These are phyloP conservation scores for Filobasidium floriforme DNA, from an alignment of 768 basidiomycete species.

Conservation along the genomic window DNA sequence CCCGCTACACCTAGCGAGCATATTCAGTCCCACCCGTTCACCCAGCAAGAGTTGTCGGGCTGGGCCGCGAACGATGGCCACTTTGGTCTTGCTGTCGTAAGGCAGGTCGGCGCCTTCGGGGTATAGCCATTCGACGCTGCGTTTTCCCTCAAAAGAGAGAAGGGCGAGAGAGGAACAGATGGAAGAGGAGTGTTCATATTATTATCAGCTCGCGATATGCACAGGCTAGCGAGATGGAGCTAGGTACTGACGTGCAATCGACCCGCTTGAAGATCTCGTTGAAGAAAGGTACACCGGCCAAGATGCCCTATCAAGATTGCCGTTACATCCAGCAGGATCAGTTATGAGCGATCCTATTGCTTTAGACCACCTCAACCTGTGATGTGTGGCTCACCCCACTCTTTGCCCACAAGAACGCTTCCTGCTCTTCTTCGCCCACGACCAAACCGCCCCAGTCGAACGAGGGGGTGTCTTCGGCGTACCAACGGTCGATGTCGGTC, in stretches of 20 bases:
- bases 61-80: conserved; percentile 85
- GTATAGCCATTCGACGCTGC: conserved; percentile 88
- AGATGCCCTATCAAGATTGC: conserved; percentile 56
- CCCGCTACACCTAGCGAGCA: conserved; percentile 89
- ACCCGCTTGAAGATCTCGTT: conserved; percentile 83
- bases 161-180: neutral
- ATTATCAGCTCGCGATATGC: too few species aligned
- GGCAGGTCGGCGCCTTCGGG: conserved; percentile 76
- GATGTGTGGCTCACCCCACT: conserved; percentile 58
- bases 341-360: too few species aligned
- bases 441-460: conserved; percentile 96
- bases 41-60: conserved; percentile 81
- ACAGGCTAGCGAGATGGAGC: neutral
- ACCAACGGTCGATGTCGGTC: conserved; percentile 68
- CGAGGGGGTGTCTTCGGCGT: conserved; percentile 86
- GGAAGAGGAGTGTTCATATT: neutral
- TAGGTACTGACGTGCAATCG: conserved; percentile 69
- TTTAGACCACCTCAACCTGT: too few species aligned
- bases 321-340: too few species aligned
- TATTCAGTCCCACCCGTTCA: conserved; percentile 85
- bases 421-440: conserved; percentile 78
- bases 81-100: conserved; percentile 52
- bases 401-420: conserved; percentile 86
- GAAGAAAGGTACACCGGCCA: conserved; percentile 94
- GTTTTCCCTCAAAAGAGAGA: neutral